Percentiles rank a stretch among this genome's conserved stretches.
phyloP scores from a whole-genome alignment of 1,284 basidiomycete genomes.

The Inonotus obliquus region DNA sequence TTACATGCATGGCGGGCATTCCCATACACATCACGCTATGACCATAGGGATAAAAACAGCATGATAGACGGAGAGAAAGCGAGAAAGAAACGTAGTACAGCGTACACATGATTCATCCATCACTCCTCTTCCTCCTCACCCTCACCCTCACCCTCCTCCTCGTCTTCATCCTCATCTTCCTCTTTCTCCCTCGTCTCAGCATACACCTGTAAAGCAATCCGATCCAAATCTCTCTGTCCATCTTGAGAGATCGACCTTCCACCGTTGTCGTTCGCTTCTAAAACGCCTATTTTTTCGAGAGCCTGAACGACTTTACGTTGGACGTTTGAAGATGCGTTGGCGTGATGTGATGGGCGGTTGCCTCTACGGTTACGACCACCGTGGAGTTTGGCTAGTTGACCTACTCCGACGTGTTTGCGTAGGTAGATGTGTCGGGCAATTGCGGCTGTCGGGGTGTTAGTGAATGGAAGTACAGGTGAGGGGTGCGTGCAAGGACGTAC shows the following conservation, averaged over 20 bases:
- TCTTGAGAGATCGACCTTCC: conserved; percentile 96
- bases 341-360: conserved; percentile 94
- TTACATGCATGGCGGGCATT: conserved; percentile 13
- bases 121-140: conserved; percentile 40
- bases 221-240: conserved; percentile 96
- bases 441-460: conserved; percentile 58
- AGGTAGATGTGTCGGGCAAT: conserved; percentile 99
- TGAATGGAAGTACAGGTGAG: background rate
- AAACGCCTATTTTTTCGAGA: conserved; percentile 97
- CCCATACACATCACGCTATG: conserved; percentile 14
- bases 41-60: background rate
- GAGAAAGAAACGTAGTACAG: background rate
- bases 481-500: conserved; percentile 44
- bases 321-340: conserved; percentile 80
- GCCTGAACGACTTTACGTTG: conserved; percentile 94
- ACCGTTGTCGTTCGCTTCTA: conserved; percentile 92
- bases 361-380: conserved; percentile 95
- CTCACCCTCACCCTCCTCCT: conserved; percentile 69
- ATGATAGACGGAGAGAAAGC: background rate
- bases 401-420: conserved; percentile 97
- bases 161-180: conserved; percentile 85
- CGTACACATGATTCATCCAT: conserved; percentile 41
- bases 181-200: conserved; percentile 83
- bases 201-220: conserved; percentile 95
- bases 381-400: conserved; percentile 95